A percentile compares a stretch with the other conserved stretches of the same genome.
These are phyloP conservation scores for Aspergillus avenaceus DNA, from an alignment of 495 filamentous ascomycete genomes.

Conservation along the genomic window DNA sequence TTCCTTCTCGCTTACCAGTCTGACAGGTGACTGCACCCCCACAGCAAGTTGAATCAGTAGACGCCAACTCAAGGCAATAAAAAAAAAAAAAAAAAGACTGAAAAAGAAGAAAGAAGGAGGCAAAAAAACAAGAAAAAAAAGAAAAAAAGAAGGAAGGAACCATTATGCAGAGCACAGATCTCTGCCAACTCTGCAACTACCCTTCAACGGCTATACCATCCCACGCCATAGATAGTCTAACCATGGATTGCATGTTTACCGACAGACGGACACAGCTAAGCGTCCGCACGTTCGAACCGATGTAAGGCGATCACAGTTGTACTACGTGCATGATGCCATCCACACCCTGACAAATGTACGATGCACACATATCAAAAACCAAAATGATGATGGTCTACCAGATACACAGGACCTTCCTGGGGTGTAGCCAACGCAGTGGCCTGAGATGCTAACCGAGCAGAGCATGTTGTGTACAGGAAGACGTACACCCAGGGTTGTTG, in stretches of 20 bases:
- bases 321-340: neutral
- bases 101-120: neutral
- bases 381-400: neutral
- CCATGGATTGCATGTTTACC: neutral
- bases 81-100: neutral
- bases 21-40: neutral
- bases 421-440: neutral
- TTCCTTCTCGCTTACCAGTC: neutral
- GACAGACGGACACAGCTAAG: neutral
- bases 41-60: neutral
- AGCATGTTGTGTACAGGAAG: neutral
- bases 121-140: neutral
- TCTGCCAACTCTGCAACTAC: neutral
- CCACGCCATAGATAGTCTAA: neutral
- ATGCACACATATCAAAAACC: neutral
- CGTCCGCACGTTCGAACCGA: neutral
- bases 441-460: neutral
- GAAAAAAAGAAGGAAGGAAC: neutral
- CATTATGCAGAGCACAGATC: slow-evolving; percentile 3
- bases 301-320: neutral
- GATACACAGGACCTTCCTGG: neutral
- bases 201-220: slow-evolving; percentile 1
- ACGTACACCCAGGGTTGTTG: neutral
- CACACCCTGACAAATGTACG: neutral
- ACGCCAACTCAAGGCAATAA: neutral